Evolutionary conservation across 176 grass and related monocot species (phyloP).

Genomic region (Urochloa ruziziensis): DNA sequence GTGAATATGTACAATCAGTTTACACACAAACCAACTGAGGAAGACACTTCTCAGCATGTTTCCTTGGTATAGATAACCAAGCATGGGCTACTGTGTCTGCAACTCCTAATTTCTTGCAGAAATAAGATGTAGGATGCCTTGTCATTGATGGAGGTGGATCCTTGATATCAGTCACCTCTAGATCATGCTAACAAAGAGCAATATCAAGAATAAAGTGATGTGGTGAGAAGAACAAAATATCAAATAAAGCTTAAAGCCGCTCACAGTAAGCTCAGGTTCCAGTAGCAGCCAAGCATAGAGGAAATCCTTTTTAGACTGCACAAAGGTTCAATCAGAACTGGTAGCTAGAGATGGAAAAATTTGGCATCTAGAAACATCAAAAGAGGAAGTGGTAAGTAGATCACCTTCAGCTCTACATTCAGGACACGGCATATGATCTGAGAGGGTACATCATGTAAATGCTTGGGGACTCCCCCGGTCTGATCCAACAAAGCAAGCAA

Average conservation of each 20-base stretch:
- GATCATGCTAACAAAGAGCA: background rate
- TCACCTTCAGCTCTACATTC: background rate
- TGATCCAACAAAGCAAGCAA: background rate
- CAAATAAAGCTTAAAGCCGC: background rate
- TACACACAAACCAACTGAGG: background rate
- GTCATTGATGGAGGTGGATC: background rate
- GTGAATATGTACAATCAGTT: background rate
- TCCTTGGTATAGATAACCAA: constrained; percentile 13
- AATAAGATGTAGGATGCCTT: background rate
- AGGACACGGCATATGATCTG: background rate
- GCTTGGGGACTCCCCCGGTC: background rate
- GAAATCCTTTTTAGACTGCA: background rate
- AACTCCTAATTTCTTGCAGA: background rate
- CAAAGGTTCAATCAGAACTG: background rate
- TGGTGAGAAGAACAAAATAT: background rate
- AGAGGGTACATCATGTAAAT: background rate
- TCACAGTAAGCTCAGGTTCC: background rate
- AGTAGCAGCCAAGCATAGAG: background rate
- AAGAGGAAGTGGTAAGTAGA: background rate
- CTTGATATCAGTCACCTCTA: background rate
- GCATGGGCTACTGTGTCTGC: background rate
- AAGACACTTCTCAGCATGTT: constrained; percentile 3
- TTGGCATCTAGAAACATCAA: background rate
- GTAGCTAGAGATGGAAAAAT: too few species aligned
- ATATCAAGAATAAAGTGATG: background rate